Evolutionary conservation across 179 eudicot genomes (phyloP), one percentile per base, ranked within the genome.

Genomic region (Vitellaria paradoxa): DNA sequence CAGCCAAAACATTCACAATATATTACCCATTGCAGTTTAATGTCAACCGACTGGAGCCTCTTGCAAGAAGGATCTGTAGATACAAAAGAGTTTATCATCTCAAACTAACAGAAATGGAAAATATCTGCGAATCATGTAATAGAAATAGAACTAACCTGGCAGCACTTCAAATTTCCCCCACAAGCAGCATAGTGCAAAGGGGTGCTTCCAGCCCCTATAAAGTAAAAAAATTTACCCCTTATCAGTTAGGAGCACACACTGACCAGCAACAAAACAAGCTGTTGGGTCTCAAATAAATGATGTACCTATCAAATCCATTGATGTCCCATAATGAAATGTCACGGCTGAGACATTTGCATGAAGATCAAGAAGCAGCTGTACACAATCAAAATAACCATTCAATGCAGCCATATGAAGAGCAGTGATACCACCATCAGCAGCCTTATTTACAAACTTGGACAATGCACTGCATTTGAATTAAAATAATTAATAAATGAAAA

Each of bases 161-260:
- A 91, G 82, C 99, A 93, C 80, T 95, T 95, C 76, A 91, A 77
- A 83, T 91, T 93, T 68, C 99, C 99, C 50, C 98, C 99, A 84
- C 96, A 93, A 71, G 99, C 99, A 86, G 98, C 99, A 87, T 93
- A 91, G 85, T 95, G 99, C 91, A 93, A 86, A 74, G 99, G 98
- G 74, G 98, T 89, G 85, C 99, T 95, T 75, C 99, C 99, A 81
- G 99, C 93, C 77, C 99, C 99, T 95, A 78, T 26, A 80, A 67
- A 59, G 76, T 65, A 56, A 57, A 60, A 18, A 15, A 74, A 30
- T 30, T 55, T 1, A 11, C 6, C 21, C 53, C 67, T 50, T 64
- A 53, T 65, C 76, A 66, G n/a, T 57, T 53, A 3, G 13, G 14
- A 71, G 42, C 68, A 46, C 23, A 69, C 57, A 30, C 4, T 47